Percentiles rank a stretch among this genome's conserved stretches.
These are phyloP conservation scores for Camelina hispida DNA, from an alignment of 345 rosid genomes.

Conservation along the genomic window DNA sequence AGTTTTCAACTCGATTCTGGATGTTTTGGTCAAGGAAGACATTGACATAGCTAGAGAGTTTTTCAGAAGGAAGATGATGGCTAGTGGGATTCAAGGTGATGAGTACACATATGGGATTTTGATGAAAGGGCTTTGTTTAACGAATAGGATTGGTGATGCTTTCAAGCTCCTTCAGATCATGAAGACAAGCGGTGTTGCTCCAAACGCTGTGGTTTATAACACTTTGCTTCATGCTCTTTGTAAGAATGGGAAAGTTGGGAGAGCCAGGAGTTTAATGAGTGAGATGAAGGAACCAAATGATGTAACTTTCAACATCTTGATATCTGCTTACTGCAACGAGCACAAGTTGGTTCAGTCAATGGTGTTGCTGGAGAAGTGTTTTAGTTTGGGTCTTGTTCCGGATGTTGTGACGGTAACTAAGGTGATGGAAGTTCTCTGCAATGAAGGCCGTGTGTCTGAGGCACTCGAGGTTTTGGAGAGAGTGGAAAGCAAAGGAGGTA, in stretches of 20 bases:
- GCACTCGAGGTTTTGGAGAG: constrained; percentile 76
- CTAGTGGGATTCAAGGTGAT: constrained; percentile 68
- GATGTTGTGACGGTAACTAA: constrained; percentile 75
- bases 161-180: constrained; percentile 83
- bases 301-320: constrained; percentile 77
- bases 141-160: constrained; percentile 81
- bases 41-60: constrained; percentile 86
- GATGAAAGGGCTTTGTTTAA: constrained; percentile 91
- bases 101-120: constrained; percentile 83
- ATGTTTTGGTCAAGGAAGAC: constrained; percentile 81
- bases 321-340: constrained; percentile 75
- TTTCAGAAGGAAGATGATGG: constrained; percentile 80
- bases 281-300: constrained; percentile 72
- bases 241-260: constrained; percentile 77
- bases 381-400: constrained; percentile 61
- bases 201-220: constrained; percentile 71
- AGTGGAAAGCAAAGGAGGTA: constrained; percentile 68
- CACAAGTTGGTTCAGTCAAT: constrained; percentile 70
- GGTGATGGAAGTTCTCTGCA: constrained; percentile 70
- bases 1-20: constrained; percentile 69
- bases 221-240: constrained; percentile 75
- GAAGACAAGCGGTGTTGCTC: constrained; percentile 58
- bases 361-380: constrained; percentile 80
- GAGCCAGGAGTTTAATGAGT: constrained; percentile 79
- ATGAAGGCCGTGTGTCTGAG: constrained; percentile 63